phyloP scores from a whole-genome alignment of 163 green algal genomes.

The Trebouxia gelatinosa region DNA sequence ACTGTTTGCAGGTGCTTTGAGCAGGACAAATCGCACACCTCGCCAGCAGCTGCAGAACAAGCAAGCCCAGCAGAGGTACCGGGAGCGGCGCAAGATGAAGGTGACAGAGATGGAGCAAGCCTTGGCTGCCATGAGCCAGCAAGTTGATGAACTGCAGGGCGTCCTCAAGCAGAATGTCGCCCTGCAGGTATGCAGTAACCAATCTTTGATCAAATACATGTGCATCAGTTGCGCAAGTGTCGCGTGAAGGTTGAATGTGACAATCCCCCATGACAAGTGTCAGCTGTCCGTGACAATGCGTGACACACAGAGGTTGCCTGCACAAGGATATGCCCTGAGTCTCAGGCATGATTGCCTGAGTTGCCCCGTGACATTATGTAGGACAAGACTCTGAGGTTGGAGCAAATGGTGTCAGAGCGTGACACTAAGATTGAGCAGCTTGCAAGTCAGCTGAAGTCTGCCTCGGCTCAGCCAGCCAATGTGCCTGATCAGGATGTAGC shows the following conservation, averaged over 20 bases:
- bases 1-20: neutral
- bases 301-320: too few species aligned
- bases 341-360: too few species aligned
- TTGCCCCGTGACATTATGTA: too few species aligned
- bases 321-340: too few species aligned
- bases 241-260: too few species aligned
- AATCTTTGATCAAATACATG: neutral
- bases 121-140: constrained; percentile 11
- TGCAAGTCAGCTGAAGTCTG: constrained; percentile 27
- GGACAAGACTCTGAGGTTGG: constrained; percentile 38
- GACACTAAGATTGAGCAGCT: constrained; percentile 46
- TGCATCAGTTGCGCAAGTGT: neutral
- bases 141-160: constrained; percentile 28
- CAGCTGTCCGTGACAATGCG: too few species aligned
- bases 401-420: constrained; percentile 35
- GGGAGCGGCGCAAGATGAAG: constrained; percentile 41
- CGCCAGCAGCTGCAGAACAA: constrained; percentile 43
- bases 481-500: neutral
- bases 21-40: constrained; percentile 6
- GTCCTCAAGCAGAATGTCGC: constrained; percentile 34
- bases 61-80: constrained; percentile 41
- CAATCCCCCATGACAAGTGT: too few species aligned
- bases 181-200: constrained; percentile 27
- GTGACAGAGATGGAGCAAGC: constrained; percentile 41
- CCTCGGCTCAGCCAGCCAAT: constrained; percentile 4